phyloP scores from a whole-genome alignment of 2,329 filamentous ascomycete species.

The Calonectria naviculata region DNA sequence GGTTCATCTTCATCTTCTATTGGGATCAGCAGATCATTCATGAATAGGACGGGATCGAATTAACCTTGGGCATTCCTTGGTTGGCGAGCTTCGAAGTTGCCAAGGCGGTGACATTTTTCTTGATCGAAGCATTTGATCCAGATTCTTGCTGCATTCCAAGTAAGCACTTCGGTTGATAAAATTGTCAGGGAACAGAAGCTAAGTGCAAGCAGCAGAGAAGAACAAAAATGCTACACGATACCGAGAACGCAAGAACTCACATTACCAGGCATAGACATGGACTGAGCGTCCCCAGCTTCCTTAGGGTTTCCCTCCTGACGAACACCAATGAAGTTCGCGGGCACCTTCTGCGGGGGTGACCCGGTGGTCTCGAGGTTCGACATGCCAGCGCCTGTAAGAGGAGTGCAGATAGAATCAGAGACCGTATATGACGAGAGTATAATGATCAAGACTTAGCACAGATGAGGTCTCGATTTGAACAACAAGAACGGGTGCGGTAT shows the following conservation, averaged over 20 bases:
- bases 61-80: constrained; percentile 65
- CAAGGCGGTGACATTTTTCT: constrained; percentile 60
- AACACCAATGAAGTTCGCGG: constrained; percentile 21
- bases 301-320: constrained; percentile 36
- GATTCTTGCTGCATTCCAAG: constrained; percentile 30
- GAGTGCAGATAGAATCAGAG: constrained; percentile 10
- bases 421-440: constrained; percentile 26
- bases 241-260: constrained; percentile 30
- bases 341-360: constrained; percentile 42
- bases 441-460: constrained; percentile 43
- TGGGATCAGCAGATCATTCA: constrained; percentile 37
- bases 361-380: constrained; percentile 41
- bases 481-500: constrained; percentile 42
- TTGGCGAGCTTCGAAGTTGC: constrained; percentile 66
- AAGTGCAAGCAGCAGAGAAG: neutral
- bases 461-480: constrained; percentile 41
- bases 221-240: neutral
- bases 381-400: constrained; percentile 37
- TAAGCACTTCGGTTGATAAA: constrained; percentile 6
- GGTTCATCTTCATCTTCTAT: constrained; percentile 61
- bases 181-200: neutral
- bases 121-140: constrained; percentile 36
- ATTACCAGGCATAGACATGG: constrained; percentile 20
- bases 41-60: neutral
- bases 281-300: constrained; percentile 21